Conservation (phyloP, 2,329 filamentous ascomycete genomes). For the Fusarium vanettenii region DNA sequence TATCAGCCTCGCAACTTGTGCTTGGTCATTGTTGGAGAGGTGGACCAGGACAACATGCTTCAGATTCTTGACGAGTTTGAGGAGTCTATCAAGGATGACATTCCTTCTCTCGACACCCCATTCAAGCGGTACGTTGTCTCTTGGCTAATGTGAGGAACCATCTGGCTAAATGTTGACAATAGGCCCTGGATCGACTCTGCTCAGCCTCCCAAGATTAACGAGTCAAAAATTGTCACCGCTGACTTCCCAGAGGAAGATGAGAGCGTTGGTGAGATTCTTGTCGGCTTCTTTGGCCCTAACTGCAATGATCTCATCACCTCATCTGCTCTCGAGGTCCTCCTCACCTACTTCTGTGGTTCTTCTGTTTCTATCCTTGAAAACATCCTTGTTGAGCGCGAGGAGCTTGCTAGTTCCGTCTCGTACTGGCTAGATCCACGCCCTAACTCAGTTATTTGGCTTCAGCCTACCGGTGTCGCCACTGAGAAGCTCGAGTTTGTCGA, state of each 20-base stretch:
- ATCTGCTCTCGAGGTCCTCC: conserved; percentile 81
- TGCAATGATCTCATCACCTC: conserved; percentile 76
- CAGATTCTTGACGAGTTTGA: conserved; percentile 89
- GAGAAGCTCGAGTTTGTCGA: conserved; percentile 87
- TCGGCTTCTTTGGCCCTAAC: conserved; percentile 88
- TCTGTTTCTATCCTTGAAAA: conserved; percentile 95
- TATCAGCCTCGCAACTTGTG: conserved; percentile 97
- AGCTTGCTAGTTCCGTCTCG: conserved; percentile 86
- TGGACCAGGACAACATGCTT: conserved; percentile 84
- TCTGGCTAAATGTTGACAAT: conserved; percentile 8
- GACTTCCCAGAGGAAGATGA: conserved; percentile 98
- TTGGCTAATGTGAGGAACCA: not conserved
- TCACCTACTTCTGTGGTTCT: conserved; percentile 91
- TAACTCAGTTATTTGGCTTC: conserved; percentile 86
- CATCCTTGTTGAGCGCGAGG: conserved; percentile 89
- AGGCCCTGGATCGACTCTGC: conserved; percentile 90
- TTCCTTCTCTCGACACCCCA: conserved; percentile 78
- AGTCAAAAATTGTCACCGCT: conserved; percentile 80
- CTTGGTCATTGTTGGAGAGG: conserved; percentile 90
- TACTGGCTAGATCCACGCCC: conserved; percentile 84
- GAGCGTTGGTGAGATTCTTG: conserved; percentile 86
- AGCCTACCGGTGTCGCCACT: conserved; percentile 87
- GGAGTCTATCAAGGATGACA: conserved; percentile 82
- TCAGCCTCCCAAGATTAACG: conserved; percentile 76
- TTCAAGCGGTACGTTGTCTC: conserved; percentile 71